Percentiles rank a stretch among this genome's conserved stretches.
Conservation (phyloP, 495 filamentous ascomycete species). For the Penicillium manginii region DNA sequence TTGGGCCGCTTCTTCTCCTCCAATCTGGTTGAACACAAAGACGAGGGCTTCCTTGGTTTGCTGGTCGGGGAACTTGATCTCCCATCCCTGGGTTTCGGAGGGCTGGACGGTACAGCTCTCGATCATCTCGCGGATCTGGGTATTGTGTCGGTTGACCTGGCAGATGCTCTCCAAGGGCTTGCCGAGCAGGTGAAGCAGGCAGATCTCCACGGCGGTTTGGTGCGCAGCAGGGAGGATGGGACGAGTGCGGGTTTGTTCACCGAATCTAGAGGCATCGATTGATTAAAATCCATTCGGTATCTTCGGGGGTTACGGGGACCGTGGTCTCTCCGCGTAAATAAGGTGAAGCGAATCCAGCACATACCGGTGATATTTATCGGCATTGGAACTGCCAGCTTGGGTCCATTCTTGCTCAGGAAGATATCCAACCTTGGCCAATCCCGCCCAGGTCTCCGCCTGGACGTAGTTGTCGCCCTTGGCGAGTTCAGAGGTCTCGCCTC, state of each 20-base stretch:
- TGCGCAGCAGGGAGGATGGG: slow-evolving; percentile 35
- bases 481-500: slow-evolving; percentile 18
- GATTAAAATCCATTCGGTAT: slow-evolving; percentile 11
- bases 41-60: slow-evolving; percentile 34
- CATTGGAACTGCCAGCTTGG: slow-evolving; percentile 2
- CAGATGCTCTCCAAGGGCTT: slow-evolving; percentile 36
- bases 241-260: slow-evolving; percentile 10
- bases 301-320: neutral
- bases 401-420: slow-evolving; percentile 20
- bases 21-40: slow-evolving; percentile 48
- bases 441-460: slow-evolving; percentile 28
- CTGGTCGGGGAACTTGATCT: slow-evolving; percentile 38
- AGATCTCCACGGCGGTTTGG: slow-evolving; percentile 53
- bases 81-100: slow-evolving; percentile 28
- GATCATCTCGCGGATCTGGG: slow-evolving; percentile 31
- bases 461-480: slow-evolving; percentile 15
- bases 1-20: slow-evolving; percentile 19
- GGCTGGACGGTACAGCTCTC: slow-evolving; percentile 18
- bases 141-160: slow-evolving; percentile 34
- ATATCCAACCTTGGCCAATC: slow-evolving; percentile 21
- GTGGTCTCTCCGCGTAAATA: neutral
- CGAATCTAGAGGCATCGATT: slow-evolving; percentile 22
- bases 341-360: slow-evolving; percentile 6
- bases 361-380: slow-evolving; percentile 26
- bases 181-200: slow-evolving; percentile 39